Conservation (phyloP, 805 yeast species). For the Saturnispora besseyi region DNA sequence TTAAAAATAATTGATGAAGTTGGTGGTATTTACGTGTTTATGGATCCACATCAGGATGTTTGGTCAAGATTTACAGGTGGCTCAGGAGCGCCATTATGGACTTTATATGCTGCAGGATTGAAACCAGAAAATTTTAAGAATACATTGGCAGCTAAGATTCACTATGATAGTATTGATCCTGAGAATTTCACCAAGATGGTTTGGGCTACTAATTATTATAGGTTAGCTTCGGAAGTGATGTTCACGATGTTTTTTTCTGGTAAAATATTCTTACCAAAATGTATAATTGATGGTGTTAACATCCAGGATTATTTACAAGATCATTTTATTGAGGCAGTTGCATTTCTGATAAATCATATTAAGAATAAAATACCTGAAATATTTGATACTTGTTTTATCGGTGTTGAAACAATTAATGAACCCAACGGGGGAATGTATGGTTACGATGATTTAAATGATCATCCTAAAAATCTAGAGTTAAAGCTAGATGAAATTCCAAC, state of each 20-base stretch:
- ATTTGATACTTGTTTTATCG: conserved; percentile 46
- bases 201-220: conserved; percentile 82
- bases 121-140: conserved; percentile 62
- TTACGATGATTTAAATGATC: conserved; percentile 38
- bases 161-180: conserved; percentile 44
- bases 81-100: conserved; percentile 93
- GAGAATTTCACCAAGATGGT: conserved; percentile 67
- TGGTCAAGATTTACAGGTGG: conserved; percentile 91
- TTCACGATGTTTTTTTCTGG: conserved; percentile 84
- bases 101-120: conserved; percentile 79
- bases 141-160: conserved; percentile 77
- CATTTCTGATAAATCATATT: conserved; percentile 36
- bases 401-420: conserved; percentile 79
- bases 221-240: conserved; percentile 72
- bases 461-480: conserved; percentile 58
- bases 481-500: conserved; percentile 80
- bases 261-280: conserved; percentile 62
- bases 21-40: conserved; percentile 69
- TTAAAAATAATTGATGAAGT: conserved; percentile 46
- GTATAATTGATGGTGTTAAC: conserved; percentile 58
- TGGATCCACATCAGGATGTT: conserved; percentile 91
- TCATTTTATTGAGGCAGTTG: conserved; percentile 50
- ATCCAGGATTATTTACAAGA: conserved; percentile 71
- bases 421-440: conserved; percentile 76
- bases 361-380: conserved; percentile 35